A percentile compares a stretch with the other conserved stretches of the same genome.
These are phyloP conservation scores for Colletotrichum spinosum DNA, from an alignment of 2,329 filamentous ascomycete species.

Conservation along the genomic window DNA sequence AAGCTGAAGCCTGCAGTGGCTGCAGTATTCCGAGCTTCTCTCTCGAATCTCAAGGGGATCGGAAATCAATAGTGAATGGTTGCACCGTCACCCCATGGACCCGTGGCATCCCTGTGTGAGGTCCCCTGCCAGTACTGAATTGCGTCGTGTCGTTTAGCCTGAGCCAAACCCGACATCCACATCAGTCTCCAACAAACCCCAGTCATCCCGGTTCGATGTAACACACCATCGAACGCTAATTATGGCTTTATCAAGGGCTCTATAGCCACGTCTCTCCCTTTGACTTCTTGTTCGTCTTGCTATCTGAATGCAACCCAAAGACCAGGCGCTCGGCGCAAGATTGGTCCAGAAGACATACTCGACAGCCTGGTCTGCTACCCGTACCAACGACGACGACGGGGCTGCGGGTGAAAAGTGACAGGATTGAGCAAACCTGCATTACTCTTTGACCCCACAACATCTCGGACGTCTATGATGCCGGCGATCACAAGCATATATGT, in stretches of 20 bases:
- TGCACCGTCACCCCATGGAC: too few species aligned
- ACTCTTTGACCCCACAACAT: not conserved
- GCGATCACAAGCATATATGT: too few species aligned
- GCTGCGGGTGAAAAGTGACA: slow-evolving; percentile 15
- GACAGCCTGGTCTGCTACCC: slow-evolving; percentile 1
- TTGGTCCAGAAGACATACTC: slow-evolving; percentile 10
- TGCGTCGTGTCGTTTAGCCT: not conserved
- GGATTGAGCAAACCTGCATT: slow-evolving; percentile 15
- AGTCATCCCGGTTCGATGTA: slow-evolving; percentile 10
- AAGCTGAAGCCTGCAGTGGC: too few species aligned
- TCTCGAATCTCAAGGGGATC: too few species aligned
- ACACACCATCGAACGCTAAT: slow-evolving; percentile 17
- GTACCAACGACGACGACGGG: slow-evolving; percentile 5
- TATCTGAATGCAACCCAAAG: slow-evolving; percentile 1
- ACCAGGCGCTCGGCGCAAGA: slow-evolving; percentile 16
- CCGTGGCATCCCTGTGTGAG: too few species aligned
- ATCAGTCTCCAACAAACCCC: slow-evolving; percentile 2
- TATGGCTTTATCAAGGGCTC: not conserved
- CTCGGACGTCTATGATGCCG: too few species aligned
- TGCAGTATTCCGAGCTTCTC: too few species aligned
- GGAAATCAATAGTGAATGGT: too few species aligned
- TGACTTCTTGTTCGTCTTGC: not conserved
- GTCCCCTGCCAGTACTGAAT: slow-evolving; percentile 2
- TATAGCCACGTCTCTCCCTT: not conserved
- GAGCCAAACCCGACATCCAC: slow-evolving; percentile 6